Conservation (phyloP, 257 asterid species). For the Nicotiana paniculata region DNA sequence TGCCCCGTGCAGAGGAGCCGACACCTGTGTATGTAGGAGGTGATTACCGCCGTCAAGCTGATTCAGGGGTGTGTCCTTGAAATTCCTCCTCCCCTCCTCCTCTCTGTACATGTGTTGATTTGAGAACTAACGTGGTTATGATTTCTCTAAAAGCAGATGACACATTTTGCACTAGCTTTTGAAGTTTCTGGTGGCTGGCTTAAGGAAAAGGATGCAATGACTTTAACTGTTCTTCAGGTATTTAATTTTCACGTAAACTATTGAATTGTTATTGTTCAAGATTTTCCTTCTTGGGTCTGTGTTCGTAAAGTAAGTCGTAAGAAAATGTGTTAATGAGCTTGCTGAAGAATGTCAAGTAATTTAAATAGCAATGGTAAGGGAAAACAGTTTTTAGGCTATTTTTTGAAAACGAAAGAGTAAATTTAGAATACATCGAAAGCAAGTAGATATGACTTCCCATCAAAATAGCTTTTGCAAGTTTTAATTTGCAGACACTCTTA, state of each 20-base stretch:
- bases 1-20: conserved; percentile 36
- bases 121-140: not conserved
- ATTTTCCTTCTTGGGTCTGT: not conserved
- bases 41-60: conserved; percentile 70
- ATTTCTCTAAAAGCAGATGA: conserved; percentile 27
- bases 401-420: not conserved
- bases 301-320: not conserved
- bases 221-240: conserved; percentile 81
- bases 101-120: not conserved
- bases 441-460: not conserved
- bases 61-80: conserved; percentile 60
- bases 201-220: conserved; percentile 51
- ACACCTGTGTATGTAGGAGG: conserved; percentile 69
- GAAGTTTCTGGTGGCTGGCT: conserved; percentile 88
- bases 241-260: not conserved
- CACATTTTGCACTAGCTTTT: conserved; percentile 91
- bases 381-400: not conserved
- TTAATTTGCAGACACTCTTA: not conserved
- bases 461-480: not conserved
- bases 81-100: not conserved
- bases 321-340: not conserved
- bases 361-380: not conserved
- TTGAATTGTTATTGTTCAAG: not conserved
- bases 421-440: not conserved
- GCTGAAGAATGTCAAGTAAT: not conserved